Evolutionary conservation across 371 early-diverging fungal species (phyloP), one percentile per base, ranked within the genome.

Genomic region (Mortierella sp.): DNA sequence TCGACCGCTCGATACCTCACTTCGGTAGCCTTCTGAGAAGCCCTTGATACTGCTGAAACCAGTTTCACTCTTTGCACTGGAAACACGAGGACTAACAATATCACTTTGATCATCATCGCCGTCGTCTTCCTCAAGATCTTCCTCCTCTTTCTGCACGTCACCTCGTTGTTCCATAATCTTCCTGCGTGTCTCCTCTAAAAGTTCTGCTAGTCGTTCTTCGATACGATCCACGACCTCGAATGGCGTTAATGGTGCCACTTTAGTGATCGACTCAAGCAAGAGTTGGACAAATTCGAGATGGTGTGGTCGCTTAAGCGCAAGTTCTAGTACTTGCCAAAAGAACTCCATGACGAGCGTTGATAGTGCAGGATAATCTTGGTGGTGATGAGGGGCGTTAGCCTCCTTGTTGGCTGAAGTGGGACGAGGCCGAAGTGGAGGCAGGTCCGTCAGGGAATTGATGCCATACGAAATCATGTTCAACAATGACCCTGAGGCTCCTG

Each of bases 401-500:
- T 73, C 67, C 16, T 47, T 54, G 24, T 71, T 64, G 51, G 30
- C 65, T 10, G 64, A 60, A 12, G 26, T 49, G 3, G 77, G 57
- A 9, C 65, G 58, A 20, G 64, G 61, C 22, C 77, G 58, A 20
- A 81, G 64, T 5, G 83, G 83, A 16, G 83, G 83, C 18, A 81
- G 64, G 47, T 81, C 83, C 3, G 83, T 81, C n/a, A 81, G 43
- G 10, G 83, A 81, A 54, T 70, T 81, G 65, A 81, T 61, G 52
- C 83, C 83, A 43, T 81, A 81, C 4, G 83, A 81, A 49, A 81
- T 81, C 83, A 81, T 81, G 68, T 81, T 81, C 64, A 81, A 64
- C 37, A 81, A 63, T 9, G 83, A 81, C 39, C 83, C 83, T 1
- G 83, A 81, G 16, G 77, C 58, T 24, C 83, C 83, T 18, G 83